Percentiles rank a stretch among this genome's conserved stretches.
Conservation (phyloP, 78 protist species). For the slime mould (Dictyostelium discoideum) region DNA sequence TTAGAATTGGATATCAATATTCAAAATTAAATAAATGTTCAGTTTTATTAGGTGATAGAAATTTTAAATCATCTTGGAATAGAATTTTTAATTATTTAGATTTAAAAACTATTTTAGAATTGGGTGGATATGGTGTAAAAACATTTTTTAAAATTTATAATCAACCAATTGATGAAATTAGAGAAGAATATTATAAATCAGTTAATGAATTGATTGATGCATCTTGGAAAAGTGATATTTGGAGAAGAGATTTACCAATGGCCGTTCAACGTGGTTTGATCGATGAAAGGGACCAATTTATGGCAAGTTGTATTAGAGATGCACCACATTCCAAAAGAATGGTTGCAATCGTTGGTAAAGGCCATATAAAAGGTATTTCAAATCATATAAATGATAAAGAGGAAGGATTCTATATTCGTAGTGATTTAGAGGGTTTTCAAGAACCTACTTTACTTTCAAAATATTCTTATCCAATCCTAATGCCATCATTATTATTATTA, state of each 20-base stretch:
- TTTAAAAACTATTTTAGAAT: neutral
- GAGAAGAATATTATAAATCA: neutral
- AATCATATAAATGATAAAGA: neutral
- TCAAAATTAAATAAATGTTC: conserved; percentile 32
- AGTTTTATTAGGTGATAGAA: conserved; percentile 53
- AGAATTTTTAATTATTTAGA: conserved; percentile 26
- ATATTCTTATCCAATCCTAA: conserved; percentile 25
- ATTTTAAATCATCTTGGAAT: conserved; percentile 4
- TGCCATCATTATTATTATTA: neutral
- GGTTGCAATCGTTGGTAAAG: conserved; percentile 65
- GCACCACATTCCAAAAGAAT: conserved; percentile 18
- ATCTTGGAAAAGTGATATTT: neutral
- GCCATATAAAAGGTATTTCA: conserved; percentile 50
- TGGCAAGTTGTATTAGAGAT: conserved; percentile 59
- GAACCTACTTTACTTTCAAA: conserved; percentile 13
- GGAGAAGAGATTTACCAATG: neutral
- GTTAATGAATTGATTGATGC: neutral
- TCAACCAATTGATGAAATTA: neutral
- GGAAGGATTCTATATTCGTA: conserved; percentile 42
- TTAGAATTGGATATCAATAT: conserved; percentile 46
- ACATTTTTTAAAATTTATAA: neutral
- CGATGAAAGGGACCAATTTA: conserved; percentile 49
- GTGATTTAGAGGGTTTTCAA: neutral
- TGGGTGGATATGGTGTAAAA: neutral
- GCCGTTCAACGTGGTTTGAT: neutral